Evolutionary conservation across 495 filamentous ascomycete genomes (phyloP).

Genomic region (Penicillium diatomitis): DNA sequence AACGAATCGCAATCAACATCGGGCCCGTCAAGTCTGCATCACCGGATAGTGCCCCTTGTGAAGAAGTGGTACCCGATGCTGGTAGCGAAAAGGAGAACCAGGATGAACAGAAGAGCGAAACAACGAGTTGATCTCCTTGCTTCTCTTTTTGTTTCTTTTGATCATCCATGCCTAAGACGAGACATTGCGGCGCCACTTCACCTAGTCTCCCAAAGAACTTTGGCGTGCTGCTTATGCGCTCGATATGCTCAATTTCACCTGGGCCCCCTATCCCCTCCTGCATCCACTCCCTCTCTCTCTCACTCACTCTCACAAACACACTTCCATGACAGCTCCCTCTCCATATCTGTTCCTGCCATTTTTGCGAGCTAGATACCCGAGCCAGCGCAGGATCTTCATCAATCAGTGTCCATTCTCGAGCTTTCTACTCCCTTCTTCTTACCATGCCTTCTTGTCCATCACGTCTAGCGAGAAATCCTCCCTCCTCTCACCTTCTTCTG

Average conservation of each 20-base stretch:
- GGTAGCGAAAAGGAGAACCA: conserved; percentile 33
- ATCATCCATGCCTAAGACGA: no score
- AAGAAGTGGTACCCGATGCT: conserved; percentile 8
- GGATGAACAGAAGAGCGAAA: conserved; percentile 20
- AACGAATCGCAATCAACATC: conserved; percentile 44
- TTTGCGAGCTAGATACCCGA: conserved; percentile 35
- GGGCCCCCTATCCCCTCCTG: no score
- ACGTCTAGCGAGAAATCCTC: no score
- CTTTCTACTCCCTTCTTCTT: neutral
- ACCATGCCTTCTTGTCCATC: neutral
- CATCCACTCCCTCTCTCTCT: no score
- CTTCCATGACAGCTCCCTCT: conserved; percentile 1
- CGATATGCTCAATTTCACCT: no score
- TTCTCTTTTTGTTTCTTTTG: conserved; percentile 1
- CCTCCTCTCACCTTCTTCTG: no score
- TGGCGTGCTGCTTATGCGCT: no score
- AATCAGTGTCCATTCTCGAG: conserved; percentile 4
- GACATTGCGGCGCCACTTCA: no score
- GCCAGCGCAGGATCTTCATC: conserved; percentile 14
- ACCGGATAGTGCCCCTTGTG: conserved; percentile 8
- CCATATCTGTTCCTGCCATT: conserved; percentile 10
- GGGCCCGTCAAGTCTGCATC: conserved; percentile 15
- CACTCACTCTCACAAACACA: no score
- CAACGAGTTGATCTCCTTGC: conserved; percentile 13
- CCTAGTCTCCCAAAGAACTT: no score